Percentiles rank a stretch among this genome's conserved stretches.
Conservation (phyloP, 2,329 filamentous ascomycete genomes). For the Geoglossum cookeanum region DNA sequence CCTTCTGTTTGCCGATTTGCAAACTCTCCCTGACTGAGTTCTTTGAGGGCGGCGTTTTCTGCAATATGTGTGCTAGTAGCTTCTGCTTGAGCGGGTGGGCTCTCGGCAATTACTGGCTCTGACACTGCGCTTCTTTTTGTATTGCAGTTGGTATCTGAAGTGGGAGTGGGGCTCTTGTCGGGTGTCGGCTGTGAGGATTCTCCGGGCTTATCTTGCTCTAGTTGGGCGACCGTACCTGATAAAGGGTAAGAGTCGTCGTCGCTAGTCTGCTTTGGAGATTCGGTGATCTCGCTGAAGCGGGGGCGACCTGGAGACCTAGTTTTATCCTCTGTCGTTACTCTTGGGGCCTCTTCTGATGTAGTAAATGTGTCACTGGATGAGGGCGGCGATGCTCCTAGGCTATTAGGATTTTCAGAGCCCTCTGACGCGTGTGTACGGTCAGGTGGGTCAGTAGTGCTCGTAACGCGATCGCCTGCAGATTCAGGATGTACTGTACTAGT, state of each 20-base stretch:
- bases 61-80: not conserved
- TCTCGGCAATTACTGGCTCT: not conserved
- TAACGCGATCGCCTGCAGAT: not conserved
- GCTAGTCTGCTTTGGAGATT: not conserved
- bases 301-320: not conserved
- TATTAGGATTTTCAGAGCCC: not conserved
- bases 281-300: not conserved
- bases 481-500: not conserved
- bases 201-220: not conserved
- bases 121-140: not conserved
- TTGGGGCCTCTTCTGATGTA: not conserved
- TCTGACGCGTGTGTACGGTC: not conserved
- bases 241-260: not conserved
- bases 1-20: not conserved
- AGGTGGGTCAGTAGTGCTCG: not conserved
- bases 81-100: not conserved
- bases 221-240: not conserved
- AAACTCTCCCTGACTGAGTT: not conserved
- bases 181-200: not conserved
- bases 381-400: not conserved
- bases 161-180: not conserved
- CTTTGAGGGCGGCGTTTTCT: not conserved
- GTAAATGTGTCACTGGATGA: not conserved
- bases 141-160: not conserved
- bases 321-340: not conserved